phyloP scores from a whole-genome alignment of 192 early-diverging fungal species.

The Piromyces finnis region DNA sequence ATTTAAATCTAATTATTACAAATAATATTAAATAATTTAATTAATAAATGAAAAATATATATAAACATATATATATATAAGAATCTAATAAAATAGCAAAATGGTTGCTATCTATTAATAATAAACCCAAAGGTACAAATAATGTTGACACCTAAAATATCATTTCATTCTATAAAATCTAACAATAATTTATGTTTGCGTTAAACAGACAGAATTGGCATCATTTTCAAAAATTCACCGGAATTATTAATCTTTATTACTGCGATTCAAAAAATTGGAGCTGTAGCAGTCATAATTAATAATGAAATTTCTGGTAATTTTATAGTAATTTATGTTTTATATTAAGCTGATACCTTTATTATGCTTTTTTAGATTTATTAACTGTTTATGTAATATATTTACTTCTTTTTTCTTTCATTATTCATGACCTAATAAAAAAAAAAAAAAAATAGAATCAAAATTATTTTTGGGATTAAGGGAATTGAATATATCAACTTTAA shows the following conservation, averaged over 20 bases:
- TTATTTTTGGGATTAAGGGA: background rate
- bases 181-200: too few relatives aligned
- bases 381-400: too few relatives aligned
- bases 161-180: too few relatives aligned
- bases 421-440: too few relatives aligned
- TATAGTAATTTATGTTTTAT: too few relatives aligned
- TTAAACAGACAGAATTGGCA: background rate
- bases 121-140: background rate
- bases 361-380: too few relatives aligned
- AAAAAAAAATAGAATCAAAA: background rate
- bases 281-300: background rate
- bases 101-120: background rate
- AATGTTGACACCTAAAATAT: too few relatives aligned
- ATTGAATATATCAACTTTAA: background rate
- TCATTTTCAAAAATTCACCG: background rate
- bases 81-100: background rate
- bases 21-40: too few relatives aligned
- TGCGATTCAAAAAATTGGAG: background rate
- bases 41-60: too few relatives aligned
- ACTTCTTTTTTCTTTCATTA: too few relatives aligned
- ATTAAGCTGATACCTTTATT: too few relatives aligned
- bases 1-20: too few relatives aligned
- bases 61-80: background rate
- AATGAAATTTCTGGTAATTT: background rate
- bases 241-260: background rate